Evolutionary conservation across 306 rosid genomes (phyloP), one percentile per base, ranked within the genome.

Genomic region (Vicia villosa): DNA sequence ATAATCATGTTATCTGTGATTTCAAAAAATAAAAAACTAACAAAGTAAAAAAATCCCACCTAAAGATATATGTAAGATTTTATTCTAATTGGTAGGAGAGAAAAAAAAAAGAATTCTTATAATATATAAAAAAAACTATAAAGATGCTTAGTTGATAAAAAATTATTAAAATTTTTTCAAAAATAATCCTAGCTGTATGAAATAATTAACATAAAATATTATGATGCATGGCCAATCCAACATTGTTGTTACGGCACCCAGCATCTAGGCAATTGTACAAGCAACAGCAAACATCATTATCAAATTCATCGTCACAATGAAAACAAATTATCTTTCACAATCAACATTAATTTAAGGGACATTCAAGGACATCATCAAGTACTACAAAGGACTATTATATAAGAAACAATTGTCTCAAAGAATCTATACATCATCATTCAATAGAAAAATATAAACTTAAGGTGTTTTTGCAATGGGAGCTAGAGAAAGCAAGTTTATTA

Each of bases 381-480:
- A 66, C 68, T 6, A 20, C 42, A 38, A 19, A 63, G 20, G 52
- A 26, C 69, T 14, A 64, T 38, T 64, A 41, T 64, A 42, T 41
- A 64, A 64, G 54, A 43, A 64, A 42, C 69, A 22, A 5, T 21
- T 64, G 8, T 63, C 36, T 62, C 50, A 14, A 37, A 37, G 32
- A 37, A 62, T 62, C 32, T 37, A 60, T 8, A 8, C 2, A 38
- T 40, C 6, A 21, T 22, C 59, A 61, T 2, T 41, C 47, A 62
- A 38, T 7, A 62, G 19, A 38, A 62, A 14, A 26, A 15, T 8
- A 9, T 10, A 4, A 30, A 10, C 15, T 8, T 1, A 34, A 8
- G 5, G 5, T 47, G 20, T 47, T 38, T 26, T 56, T 17, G 13
- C 4, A 15, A 83, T 83, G 86, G 91, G 91, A 58, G 68, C 57